Evolutionary conservation across 345 rosid species (phyloP).

Genomic region (Rhizophora apiculata): DNA sequence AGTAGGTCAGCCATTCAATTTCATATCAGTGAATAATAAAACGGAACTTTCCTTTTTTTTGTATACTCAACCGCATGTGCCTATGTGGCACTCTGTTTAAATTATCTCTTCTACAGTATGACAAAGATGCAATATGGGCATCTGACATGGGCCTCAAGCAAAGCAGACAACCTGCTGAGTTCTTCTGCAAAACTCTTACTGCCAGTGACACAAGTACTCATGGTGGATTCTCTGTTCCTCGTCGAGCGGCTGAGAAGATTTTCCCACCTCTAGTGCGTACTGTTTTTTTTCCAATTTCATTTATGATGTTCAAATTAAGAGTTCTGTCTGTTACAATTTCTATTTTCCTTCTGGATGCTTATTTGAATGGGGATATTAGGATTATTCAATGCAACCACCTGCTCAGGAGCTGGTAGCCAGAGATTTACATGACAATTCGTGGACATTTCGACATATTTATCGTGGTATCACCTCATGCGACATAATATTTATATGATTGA

Average conservation of each 20-base stretch:
- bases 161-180: conserved; percentile 79
- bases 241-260: conserved; percentile 95
- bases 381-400: conserved; percentile 60
- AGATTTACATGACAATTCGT: conserved; percentile 50
- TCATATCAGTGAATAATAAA: not conserved
- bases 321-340: not conserved
- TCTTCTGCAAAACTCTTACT: conserved; percentile 95
- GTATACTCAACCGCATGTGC: not conserved
- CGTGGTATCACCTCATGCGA: conserved; percentile 38
- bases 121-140: conserved; percentile 77
- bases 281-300: not conserved
- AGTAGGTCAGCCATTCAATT: conserved; percentile 53
- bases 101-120: conserved; percentile 51
- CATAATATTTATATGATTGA: not conserved
- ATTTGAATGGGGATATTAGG: conserved; percentile 32
- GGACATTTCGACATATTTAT: conserved; percentile 64
- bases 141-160: conserved; percentile 83
- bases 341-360: conserved; percentile 9
- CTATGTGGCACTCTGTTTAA: conserved; percentile 7
- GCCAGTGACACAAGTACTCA: conserved; percentile 98
- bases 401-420: conserved; percentile 55
- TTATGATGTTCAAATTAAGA: conserved; percentile 1
- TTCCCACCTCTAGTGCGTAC: conserved; percentile 81
- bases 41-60: not conserved
- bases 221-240: conserved; percentile 96